Evolutionary conservation across 345 rosid species (phyloP).

Genomic region (Corchorus olitorius): DNA sequence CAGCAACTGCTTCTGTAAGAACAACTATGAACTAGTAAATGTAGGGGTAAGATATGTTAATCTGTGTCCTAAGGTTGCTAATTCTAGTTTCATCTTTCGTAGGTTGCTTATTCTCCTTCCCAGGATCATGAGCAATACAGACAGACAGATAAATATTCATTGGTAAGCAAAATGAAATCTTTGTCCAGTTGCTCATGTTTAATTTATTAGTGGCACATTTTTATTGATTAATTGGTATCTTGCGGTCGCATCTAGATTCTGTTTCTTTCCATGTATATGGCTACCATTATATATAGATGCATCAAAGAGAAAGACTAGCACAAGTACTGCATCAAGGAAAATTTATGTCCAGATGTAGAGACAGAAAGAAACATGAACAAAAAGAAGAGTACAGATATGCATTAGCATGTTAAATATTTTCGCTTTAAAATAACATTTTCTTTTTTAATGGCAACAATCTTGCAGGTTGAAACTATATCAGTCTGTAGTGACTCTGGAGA

Average conservation of each 20-base stretch:
- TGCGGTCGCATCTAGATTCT: neutral
- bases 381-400: conserved; percentile 11
- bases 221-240: neutral
- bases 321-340: neutral
- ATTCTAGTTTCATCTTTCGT: conserved; percentile 33
- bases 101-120: conserved; percentile 43
- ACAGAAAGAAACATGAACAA: conserved; percentile 5
- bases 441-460: conserved; percentile 10
- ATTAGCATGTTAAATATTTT: neutral
- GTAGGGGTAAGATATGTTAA: conserved; percentile 20
- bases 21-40: conserved; percentile 28
- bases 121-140: conserved; percentile 45
- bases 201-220: neutral
- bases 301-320: neutral
- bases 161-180: conserved; percentile 42
- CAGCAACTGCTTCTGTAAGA: conserved; percentile 53
- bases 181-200: conserved; percentile 11
- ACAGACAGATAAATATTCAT: conserved; percentile 43
- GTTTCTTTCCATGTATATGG: neutral
- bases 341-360: neutral
- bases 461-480: conserved; percentile 58
- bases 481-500: conserved; percentile 44
- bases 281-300: neutral
- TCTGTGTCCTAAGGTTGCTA: conserved; percentile 20
- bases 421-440: conserved; percentile 11